Base-by-base conservation (phyloP, 2,329 filamentous ascomycete species). In the Alternaria sp. region DNA sequence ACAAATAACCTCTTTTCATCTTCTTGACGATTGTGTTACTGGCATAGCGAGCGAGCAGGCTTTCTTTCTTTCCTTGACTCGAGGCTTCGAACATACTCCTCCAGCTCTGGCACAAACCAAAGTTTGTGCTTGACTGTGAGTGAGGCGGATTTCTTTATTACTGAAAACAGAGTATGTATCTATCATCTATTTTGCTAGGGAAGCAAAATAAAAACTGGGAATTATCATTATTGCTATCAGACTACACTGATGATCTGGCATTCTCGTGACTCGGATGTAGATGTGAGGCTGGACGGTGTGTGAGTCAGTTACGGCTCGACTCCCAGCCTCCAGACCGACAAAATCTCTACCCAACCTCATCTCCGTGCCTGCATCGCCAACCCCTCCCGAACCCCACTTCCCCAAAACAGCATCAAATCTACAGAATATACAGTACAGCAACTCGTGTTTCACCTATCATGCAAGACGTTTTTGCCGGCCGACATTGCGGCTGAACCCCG, bases 21-120 rank as follows among this genome's bases (percentile, higher is more conserved):
- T 65, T 70, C 70, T 65, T 73, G 58, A 75, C 54, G 71, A 75
- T 73, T 76, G 72, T 78, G 74, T 77, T 76, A 75, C 63, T 72
- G 75, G 74, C 74, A 77, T 78, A 77, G 75, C 75, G 75, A 75
- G 59, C 46, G 59, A 64, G 57, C 57, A 44, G 52, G 46, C 46
- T 51, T 59, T 64, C 60, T 54, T 57, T 43, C 53, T 64, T 59
- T 59, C 43, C 26, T 48, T 52, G 28, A n/a, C 12, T 34, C 39
- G 34, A 51, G 54, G 54, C 58, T 57, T 57, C 42, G 32, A 53
- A 53, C 54, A 52, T 57, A 53, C 58, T 61, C 54, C 58, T 61
- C 54, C 58, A 41, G 58, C 43, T 28, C 44, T 20, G 34, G 43
- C 48, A 44, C 38, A 20, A 41, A 4, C 12, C 4, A 4, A 5